Conservation (phyloP, 805 yeast genomes). For the Saturnispora serradocipensis region DNA sequence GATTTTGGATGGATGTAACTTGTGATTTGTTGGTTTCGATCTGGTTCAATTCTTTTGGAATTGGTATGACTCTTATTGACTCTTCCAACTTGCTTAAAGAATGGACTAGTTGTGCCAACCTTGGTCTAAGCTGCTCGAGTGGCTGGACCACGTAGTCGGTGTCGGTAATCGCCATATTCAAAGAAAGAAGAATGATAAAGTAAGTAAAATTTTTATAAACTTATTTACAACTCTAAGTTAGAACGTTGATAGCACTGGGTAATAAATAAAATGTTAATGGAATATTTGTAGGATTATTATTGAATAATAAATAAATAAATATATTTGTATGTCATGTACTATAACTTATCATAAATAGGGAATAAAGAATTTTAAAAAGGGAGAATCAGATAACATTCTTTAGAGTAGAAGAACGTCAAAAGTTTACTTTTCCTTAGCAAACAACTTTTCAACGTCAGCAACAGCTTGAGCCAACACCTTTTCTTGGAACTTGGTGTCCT, state of each 20-base stretch:
- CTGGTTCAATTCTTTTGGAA: conserved; percentile 21
- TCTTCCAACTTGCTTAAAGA: conserved; percentile 49
- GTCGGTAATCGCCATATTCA: not conserved
- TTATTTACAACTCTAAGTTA: not conserved
- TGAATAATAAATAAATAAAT: conserved; percentile 8
- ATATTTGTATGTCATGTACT: conserved; percentile 6
- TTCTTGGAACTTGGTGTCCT: conserved; percentile 88
- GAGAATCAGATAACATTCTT: not conserved
- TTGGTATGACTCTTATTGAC: conserved; percentile 33
- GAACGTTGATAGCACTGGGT: too few species aligned
- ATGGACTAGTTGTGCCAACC: conserved; percentile 53
- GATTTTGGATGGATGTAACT: conserved; percentile 68
- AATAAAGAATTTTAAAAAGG: not conserved
- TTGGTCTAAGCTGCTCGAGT: conserved; percentile 51
- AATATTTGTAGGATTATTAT: not conserved
- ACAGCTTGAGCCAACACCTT: conserved; percentile 84
- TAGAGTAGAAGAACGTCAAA: not conserved
- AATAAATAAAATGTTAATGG: not conserved
- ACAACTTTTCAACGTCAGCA: conserved; percentile 82
- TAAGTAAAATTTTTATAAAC: not conserved
- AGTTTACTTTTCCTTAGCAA: conserved; percentile 32
- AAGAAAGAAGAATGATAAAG: not conserved
- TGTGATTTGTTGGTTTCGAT: conserved; percentile 26
- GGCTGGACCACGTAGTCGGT: conserved; percentile 6
- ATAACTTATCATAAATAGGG: conserved; percentile 7